A percentile compares a stretch with the other conserved stretches of the same genome.
phyloP scores from a whole-genome alignment of 2,329 filamentous ascomycete genomes.

The Microdochium trichocladiopsis region DNA sequence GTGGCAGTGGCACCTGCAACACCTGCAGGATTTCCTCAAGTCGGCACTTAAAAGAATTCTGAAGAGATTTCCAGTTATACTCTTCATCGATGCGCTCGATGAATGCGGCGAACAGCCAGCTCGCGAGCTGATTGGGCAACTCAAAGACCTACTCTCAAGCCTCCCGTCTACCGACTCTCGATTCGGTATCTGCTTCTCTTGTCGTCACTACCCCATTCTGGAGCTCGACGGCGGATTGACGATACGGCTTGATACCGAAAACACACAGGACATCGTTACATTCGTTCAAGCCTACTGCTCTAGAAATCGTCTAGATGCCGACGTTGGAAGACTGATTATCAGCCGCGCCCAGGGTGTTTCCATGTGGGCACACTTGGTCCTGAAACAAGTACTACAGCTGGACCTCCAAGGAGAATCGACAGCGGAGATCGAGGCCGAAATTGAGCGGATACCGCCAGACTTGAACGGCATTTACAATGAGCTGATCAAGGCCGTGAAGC shows the following conservation, averaged over 20 bases:
- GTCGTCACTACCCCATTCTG: constrained; percentile 22
- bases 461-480: constrained; percentile 16
- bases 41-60: constrained; percentile 12
- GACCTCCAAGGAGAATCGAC: constrained; percentile 2
- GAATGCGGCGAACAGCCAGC: constrained; percentile 20
- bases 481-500: constrained; percentile 10
- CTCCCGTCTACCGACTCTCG: constrained; percentile 5
- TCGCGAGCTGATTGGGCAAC: constrained; percentile 6
- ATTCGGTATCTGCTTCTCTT: constrained; percentile 21
- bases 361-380: constrained; percentile 26
- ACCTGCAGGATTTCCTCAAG: constrained; percentile 12
- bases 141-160: constrained; percentile 13
- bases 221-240: constrained; percentile 8
- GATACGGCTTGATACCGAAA: constrained; percentile 22
- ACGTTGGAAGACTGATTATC: constrained; percentile 12
- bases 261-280: constrained; percentile 17
- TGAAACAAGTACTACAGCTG: constrained; percentile 9
- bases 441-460: constrained; percentile 11
- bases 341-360: constrained; percentile 22
- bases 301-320: background rate
- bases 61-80: constrained; percentile 8
- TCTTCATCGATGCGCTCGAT: constrained; percentile 28
- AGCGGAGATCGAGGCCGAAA: constrained; percentile 11
- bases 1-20: constrained; percentile 18
- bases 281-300: constrained; percentile 17